Evolutionary conservation across 768 basidiomycete genomes (phyloP).

Genomic region (Phylloporus arenicola): DNA sequence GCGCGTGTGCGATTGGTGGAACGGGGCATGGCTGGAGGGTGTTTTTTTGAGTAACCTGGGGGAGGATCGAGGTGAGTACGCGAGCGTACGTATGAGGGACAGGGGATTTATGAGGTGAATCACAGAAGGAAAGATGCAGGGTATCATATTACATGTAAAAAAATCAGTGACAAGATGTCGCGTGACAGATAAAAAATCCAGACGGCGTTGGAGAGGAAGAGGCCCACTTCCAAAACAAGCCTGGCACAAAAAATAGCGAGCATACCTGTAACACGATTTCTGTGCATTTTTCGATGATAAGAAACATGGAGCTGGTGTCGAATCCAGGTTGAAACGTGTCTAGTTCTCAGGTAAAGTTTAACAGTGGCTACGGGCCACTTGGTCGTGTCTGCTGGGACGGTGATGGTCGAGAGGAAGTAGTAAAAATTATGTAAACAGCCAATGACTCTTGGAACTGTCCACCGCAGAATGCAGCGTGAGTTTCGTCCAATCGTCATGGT

Average conservation of each 20-base stretch:
- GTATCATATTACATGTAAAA: slow-evolving; percentile 36
- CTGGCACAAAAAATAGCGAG: slow-evolving; percentile 7
- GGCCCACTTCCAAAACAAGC: slow-evolving; percentile 24
- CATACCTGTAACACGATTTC: slow-evolving; percentile 34
- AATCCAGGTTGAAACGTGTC: slow-evolving; percentile 33
- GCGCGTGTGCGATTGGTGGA: slow-evolving; percentile 64
- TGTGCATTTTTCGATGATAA: slow-evolving; percentile 32
- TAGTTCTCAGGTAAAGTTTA: slow-evolving; percentile 9
- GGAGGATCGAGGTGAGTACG: slow-evolving; percentile 14
- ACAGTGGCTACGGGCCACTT: slow-evolving; percentile 29
- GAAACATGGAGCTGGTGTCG: slow-evolving; percentile 32
- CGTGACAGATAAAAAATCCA: slow-evolving; percentile 32
- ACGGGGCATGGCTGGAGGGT: slow-evolving; percentile 61
- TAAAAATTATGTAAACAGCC: slow-evolving; percentile 32
- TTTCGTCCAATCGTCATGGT: neutral
- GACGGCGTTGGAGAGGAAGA: slow-evolving; percentile 20
- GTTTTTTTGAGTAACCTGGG: slow-evolving; percentile 42
- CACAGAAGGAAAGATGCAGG: slow-evolving; percentile 23
- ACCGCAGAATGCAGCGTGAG: slow-evolving; percentile 25
- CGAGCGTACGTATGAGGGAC: slow-evolving; percentile 20
- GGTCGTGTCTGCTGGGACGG: slow-evolving; percentile 28
- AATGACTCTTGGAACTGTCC: neutral
- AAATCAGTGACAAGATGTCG: slow-evolving; percentile 33
- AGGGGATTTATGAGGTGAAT: slow-evolving; percentile 23
- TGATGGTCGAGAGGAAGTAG: slow-evolving; percentile 27